A percentile compares a stretch with the other conserved stretches of the same genome.
Evolutionary conservation across 306 rosid species (phyloP).

Genomic region (Cicer arietinum): DNA sequence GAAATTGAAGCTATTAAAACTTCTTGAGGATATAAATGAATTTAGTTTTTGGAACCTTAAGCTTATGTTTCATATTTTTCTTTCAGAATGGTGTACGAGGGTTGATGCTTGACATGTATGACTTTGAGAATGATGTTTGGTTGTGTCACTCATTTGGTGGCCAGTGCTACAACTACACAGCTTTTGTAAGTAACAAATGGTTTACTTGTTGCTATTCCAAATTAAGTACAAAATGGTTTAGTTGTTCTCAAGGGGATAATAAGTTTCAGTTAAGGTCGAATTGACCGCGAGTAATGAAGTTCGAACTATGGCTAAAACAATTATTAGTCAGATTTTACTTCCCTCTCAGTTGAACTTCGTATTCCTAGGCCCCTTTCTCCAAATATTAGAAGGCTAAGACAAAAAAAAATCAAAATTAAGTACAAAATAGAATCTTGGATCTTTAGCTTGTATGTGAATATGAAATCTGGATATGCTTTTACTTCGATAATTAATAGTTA

Average conservation of each 20-base stretch:
- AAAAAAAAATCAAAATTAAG: neutral
- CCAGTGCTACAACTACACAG: conserved; percentile 80
- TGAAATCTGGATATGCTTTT: conserved; percentile 28
- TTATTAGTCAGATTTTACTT: no score
- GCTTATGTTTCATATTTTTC: conserved; percentile 37
- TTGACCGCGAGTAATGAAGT: no score
- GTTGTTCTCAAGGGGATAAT: no score
- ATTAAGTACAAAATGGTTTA: conserved; percentile 8
- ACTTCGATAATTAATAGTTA: conserved; percentile 2
- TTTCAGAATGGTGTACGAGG: conserved; percentile 89
- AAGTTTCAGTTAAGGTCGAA: no score
- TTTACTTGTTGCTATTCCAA: conserved; percentile 25
- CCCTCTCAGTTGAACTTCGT: no score
- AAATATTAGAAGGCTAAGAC: no score
- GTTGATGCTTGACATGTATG: conserved; percentile 92
- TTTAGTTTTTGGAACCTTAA: conserved; percentile 29
- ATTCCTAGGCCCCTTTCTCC: no score
- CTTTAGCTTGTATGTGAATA: neutral
- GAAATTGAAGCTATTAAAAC: neutral
- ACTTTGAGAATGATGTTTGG: conserved; percentile 84
- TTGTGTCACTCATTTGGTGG: conserved; percentile 85
- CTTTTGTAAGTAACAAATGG: conserved; percentile 75
- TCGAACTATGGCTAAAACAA: no score
- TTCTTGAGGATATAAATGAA: conserved; percentile 1
- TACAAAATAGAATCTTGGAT: conserved; percentile 13